A percentile compares a stretch with the other conserved stretches of the same genome.
phyloP scores from a whole-genome alignment of 2,329 filamentous ascomycete species.

The Trichophyton benhamiae region DNA sequence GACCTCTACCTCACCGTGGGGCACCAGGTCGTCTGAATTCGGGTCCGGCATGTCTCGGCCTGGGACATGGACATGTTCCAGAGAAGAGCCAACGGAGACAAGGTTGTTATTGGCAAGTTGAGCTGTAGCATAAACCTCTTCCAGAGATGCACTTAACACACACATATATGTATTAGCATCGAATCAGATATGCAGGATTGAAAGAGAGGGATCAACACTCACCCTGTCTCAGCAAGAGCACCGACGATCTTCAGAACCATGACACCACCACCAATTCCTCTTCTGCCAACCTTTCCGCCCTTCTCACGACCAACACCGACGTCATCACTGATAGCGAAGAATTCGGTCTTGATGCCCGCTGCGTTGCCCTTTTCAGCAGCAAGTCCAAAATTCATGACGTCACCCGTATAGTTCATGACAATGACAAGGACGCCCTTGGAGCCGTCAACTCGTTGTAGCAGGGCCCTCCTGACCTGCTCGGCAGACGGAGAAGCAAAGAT shows the following conservation, averaged over 20 bases:
- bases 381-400: slow-evolving; percentile 86
- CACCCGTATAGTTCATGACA: slow-evolving; percentile 90
- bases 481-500: slow-evolving; percentile 74
- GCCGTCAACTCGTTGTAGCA: slow-evolving; percentile 59
- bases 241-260: slow-evolving; percentile 84
- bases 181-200: not conserved
- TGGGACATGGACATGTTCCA: slow-evolving; percentile 88
- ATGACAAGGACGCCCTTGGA: slow-evolving; percentile 71
- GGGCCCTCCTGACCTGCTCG: slow-evolving; percentile 67
- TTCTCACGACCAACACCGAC: slow-evolving; percentile 71
- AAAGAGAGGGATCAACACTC: slow-evolving; percentile 15
- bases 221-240: slow-evolving; percentile 63
- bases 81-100: slow-evolving; percentile 71
- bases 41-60: slow-evolving; percentile 50
- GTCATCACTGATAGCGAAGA: slow-evolving; percentile 87
- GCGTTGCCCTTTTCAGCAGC: slow-evolving; percentile 84
- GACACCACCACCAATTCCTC: slow-evolving; percentile 84
- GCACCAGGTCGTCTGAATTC: slow-evolving; percentile 42
- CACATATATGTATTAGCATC: not conserved
- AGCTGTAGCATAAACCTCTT: slow-evolving; percentile 61
- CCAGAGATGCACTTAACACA: slow-evolving; percentile 39
- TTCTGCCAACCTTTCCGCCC: slow-evolving; percentile 80
- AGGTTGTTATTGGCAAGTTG: slow-evolving; percentile 60
- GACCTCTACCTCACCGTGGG: slow-evolving; percentile 49
- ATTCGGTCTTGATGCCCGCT: slow-evolving; percentile 63